phyloP scores from a whole-genome alignment of 2,329 filamentous ascomycete genomes.

The Colletotrichum sp. region DNA sequence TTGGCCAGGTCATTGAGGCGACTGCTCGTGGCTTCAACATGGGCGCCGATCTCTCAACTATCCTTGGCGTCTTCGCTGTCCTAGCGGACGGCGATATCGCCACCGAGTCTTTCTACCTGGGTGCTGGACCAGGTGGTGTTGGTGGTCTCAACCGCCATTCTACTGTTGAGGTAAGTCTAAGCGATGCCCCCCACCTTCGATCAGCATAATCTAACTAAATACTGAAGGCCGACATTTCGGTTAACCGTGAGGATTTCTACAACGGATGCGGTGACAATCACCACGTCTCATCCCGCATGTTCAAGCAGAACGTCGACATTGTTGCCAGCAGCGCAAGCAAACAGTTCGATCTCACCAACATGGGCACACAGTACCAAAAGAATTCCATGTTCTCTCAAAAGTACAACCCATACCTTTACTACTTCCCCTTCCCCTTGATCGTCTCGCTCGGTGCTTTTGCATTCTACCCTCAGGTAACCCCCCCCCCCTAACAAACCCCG shows the following conservation, averaged over 20 bases:
- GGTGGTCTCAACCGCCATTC: conserved; percentile 15
- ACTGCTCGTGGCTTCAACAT: conserved; percentile 13
- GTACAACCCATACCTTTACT: conserved; percentile 16
- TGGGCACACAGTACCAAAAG: conserved; percentile 11
- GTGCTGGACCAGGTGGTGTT: background rate
- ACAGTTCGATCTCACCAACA: conserved; percentile 11
- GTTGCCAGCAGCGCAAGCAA: conserved; percentile 1
- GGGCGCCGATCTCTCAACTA: background rate
- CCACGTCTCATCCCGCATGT: conserved; percentile 7
- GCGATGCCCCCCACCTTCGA: rapidly evolving
- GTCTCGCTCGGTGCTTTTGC: conserved; percentile 3
- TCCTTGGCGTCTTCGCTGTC: conserved; percentile 3
- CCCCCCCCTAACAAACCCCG: too few relatives aligned
- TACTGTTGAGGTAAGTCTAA: conserved; percentile 1
- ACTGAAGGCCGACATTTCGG: background rate
- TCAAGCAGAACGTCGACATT: conserved; percentile 16
- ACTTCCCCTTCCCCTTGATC: conserved; percentile 11
- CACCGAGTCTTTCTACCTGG: conserved; percentile 8
- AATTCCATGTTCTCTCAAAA: conserved; percentile 8
- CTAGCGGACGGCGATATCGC: background rate
- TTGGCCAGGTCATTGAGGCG: conserved; percentile 12
- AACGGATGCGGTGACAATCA: conserved; percentile 14
- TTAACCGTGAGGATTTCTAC: conserved; percentile 14
- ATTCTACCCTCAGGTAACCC: conserved; percentile 7
- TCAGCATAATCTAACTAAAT: background rate